Base-by-base conservation (phyloP, 805 yeast genomes). In the Yarrowia sp. region DNA sequence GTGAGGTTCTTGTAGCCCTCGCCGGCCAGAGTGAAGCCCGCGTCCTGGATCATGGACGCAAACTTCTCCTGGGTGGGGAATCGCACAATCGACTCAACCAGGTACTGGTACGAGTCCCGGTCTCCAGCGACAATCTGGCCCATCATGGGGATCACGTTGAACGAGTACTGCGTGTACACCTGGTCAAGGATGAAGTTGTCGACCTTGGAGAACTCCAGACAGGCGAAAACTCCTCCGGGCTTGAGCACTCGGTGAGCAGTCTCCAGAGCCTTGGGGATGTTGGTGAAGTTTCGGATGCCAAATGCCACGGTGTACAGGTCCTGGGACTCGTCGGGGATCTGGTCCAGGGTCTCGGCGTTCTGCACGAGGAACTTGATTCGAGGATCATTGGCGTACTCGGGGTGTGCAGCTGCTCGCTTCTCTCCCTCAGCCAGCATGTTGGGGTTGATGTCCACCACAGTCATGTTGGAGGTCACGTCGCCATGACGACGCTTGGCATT, bases 151-250 rank as follows among this genome's bases (percentile, higher is more conserved):
- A 95, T 83, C 61, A 90, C 80, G 69, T 91, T 89, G 78, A 90
- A 90, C 15, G 97, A 91, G 85, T 97, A 95, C 49, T 91, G 88
- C 76, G 90, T 92, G 82, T 95, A 95, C 36, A 87, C 79, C 70
- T 86, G 82, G 77, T 91, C 94, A 66, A 95, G 81, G 10, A 87
- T 75, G 38, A 89, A 88, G 78, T 92, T 91, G 63, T 89, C 89
- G 69, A 95, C 97, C 77, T 93, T 95, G 68, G 97, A 89, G 76
- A 95, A 95, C 78, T 95, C 99, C 70, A 95, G 83, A 79, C 98
- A 93, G 46, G 97, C 97, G 78, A 95, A 95, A 58, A 95, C 90
- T 75, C 99, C 99, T 75, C 99, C 99, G 12, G 98, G 98, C 79
- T 89, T 91, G 77, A 95, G 85, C 40, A 94, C 97, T 74, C 99